These are phyloP conservation scores for Fusarium burgessii DNA, from an alignment of 2,329 filamentous ascomycete species.

Conservation along the genomic window DNA sequence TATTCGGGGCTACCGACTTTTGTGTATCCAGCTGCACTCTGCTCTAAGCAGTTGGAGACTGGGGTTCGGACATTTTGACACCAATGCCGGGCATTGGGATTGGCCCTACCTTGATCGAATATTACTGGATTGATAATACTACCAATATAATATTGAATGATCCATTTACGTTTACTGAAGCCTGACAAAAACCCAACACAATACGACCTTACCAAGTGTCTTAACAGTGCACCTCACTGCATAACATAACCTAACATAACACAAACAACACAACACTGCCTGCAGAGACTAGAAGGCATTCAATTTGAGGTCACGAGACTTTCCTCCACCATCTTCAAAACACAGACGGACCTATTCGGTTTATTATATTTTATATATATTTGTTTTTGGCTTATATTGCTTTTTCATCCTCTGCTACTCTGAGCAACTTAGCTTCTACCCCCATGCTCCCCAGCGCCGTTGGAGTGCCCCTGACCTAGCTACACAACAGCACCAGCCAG, in stretches of 20 bases:
- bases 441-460: constrained; percentile 17
- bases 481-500: constrained; percentile 3
- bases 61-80: constrained; percentile 36
- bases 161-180: constrained; percentile 19
- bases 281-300: constrained; percentile 23
- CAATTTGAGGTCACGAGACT: constrained; percentile 27
- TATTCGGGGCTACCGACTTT: constrained; percentile 34
- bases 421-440: not conserved
- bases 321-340: constrained; percentile 23
- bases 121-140: constrained; percentile 17
- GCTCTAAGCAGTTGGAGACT: constrained; percentile 15
- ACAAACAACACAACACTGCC: constrained; percentile 8
- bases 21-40: constrained; percentile 30
- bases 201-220: constrained; percentile 12
- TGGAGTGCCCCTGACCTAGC: constrained; percentile 23
- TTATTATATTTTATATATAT: not conserved
- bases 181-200: constrained; percentile 36
- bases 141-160: constrained; percentile 10
- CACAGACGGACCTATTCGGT: constrained; percentile 2
- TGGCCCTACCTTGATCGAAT: constrained; percentile 28
- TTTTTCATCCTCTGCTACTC: constrained; percentile 3
- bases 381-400: not conserved
- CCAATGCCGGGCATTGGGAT: constrained; percentile 20
- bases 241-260: constrained; percentile 28
- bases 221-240: constrained; percentile 2